Base-by-base conservation (phyloP, 495 filamentous ascomycete genomes). In the Hypoxylon lienhwacheense region DNA sequence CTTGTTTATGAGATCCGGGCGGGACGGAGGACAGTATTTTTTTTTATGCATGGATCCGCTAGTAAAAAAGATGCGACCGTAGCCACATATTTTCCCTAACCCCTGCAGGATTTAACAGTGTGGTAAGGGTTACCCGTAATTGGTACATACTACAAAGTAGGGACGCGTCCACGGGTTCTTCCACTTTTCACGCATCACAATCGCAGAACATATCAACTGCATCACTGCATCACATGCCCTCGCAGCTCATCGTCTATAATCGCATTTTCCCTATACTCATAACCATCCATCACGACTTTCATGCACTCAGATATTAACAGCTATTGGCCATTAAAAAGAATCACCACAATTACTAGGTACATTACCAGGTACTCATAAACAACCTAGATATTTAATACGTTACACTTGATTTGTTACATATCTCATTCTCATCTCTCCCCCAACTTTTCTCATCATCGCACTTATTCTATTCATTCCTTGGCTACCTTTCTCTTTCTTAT, bases 81-180 rank as follows among this genome's bases (percentile, higher is more conserved):
- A 59, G 55, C 55, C 55, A 59, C 55, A 47, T n/a, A 35, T 51
- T 41, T 58, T 44, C 25, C 19, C 5, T 46, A 15, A 50, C 50
- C 57, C 57, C 46, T 55, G 46, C 52, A 54, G 44, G 37, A 19
- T 45, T n/a, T n/a, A n/a, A n/a, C n/a, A n/a, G n/a, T n/a, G n/a
- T n/a, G n/a, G n/a, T n/a, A n/a, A n/a, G n/a, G n/a, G n/a, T n/a
- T n/a, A n/a, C n/a, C n/a, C n/a, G n/a, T n/a, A n/a, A n/a, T 39
- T 51, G 24, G 56, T 53, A 36, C 37, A 28, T n/a, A n/a, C n/a
- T n/a, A n/a, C n/a, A n/a, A n/a, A 61, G 57, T 55, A 43, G 28
- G 52, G 55, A 61, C 58, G 58, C 58, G 58, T 61, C 58, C 28
- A 61, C 58, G 58, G 58, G 33, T 55, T 61, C 58, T 61, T 61